Evolutionary conservation across 345 rosid genomes (phyloP).

Genomic region (Gossypium rotundifolium): DNA sequence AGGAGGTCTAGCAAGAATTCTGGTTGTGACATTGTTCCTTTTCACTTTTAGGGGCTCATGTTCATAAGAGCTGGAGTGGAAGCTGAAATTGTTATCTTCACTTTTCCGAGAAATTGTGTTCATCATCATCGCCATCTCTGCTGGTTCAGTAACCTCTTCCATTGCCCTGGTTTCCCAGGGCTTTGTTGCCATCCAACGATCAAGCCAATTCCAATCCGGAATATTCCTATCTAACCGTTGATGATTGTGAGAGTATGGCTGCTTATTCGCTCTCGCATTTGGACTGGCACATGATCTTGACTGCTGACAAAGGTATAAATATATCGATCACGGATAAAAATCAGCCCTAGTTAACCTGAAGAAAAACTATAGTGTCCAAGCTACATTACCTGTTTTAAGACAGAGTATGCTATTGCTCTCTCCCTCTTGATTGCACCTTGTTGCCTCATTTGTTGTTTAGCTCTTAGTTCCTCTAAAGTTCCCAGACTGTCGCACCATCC

Average conservation of each 20-base stretch:
- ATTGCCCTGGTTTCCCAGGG: slow-evolving; percentile 63
- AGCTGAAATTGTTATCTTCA: slow-evolving; percentile 31
- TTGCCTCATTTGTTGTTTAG: background rate
- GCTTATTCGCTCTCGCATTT: slow-evolving; percentile 35
- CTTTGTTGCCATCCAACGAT: slow-evolving; percentile 74
- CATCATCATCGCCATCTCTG: background rate
- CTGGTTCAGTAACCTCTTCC: slow-evolving; percentile 20
- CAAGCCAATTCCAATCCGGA: slow-evolving; percentile 56
- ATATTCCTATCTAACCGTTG: slow-evolving; percentile 32
- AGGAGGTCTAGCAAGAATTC: slow-evolving; percentile 51
- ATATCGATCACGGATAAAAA: background rate
- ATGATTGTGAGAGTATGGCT: slow-evolving; percentile 30
- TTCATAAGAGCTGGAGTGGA: slow-evolving; percentile 28
- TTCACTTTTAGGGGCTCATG: slow-evolving; percentile 48
- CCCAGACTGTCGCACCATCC: background rate
- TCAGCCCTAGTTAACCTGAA: background rate
- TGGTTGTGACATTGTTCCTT: slow-evolving; percentile 54
- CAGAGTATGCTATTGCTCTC: slow-evolving; percentile 5
- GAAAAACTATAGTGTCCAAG: background rate
- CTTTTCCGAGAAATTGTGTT: slow-evolving; percentile 39
- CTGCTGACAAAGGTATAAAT: slow-evolving; percentile 25
- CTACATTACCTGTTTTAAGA: slow-evolving; percentile 1
- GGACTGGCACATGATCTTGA: slow-evolving; percentile 59
- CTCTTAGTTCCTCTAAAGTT: slow-evolving; percentile 3
- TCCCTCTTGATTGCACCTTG: slow-evolving; percentile 4